phyloP scores from a whole-genome alignment of 2,329 filamentous ascomycete genomes.

The Scedosporium minutisporum region DNA sequence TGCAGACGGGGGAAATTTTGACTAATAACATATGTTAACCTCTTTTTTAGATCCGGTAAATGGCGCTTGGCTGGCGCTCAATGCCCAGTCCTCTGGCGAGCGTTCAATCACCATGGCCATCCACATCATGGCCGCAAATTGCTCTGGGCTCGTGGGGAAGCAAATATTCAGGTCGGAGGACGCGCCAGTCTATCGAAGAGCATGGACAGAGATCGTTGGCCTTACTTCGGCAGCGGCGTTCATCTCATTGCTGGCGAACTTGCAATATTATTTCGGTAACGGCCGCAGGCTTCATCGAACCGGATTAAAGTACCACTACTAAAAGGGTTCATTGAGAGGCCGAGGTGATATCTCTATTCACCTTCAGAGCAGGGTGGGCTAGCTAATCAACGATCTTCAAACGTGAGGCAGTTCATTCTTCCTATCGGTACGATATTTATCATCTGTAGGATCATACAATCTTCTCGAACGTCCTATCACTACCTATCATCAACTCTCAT shows the following conservation, averaged over 20 bases:
- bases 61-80: constrained; percentile 21
- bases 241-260: constrained; percentile 13
- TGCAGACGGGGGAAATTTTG: not conserved
- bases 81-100: constrained; percentile 18
- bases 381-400: too few relatives aligned
- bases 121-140: constrained; percentile 23
- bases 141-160: constrained; percentile 19
- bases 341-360: too few relatives aligned
- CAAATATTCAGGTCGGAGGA: constrained; percentile 20
- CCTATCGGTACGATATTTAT: too few relatives aligned
- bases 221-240: constrained; percentile 15
- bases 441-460: too few relatives aligned
- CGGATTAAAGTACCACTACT: not conserved
- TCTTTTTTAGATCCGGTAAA: constrained; percentile 14
- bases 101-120: constrained; percentile 22
- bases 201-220: constrained; percentile 17
- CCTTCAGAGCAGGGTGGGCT: too few relatives aligned
- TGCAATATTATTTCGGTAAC: constrained; percentile 14
- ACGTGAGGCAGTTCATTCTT: too few relatives aligned
- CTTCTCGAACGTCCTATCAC: too few relatives aligned
- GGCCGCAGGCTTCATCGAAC: not conserved
- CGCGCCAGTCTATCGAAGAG: constrained; percentile 17
- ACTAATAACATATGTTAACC: not conserved
- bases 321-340: not conserved
- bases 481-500: too few relatives aligned